Percentiles rank a stretch among this genome's conserved stretches.
phyloP scores from a whole-genome alignment of 176 grass and related monocot genomes.

The Otatea glauca region DNA sequence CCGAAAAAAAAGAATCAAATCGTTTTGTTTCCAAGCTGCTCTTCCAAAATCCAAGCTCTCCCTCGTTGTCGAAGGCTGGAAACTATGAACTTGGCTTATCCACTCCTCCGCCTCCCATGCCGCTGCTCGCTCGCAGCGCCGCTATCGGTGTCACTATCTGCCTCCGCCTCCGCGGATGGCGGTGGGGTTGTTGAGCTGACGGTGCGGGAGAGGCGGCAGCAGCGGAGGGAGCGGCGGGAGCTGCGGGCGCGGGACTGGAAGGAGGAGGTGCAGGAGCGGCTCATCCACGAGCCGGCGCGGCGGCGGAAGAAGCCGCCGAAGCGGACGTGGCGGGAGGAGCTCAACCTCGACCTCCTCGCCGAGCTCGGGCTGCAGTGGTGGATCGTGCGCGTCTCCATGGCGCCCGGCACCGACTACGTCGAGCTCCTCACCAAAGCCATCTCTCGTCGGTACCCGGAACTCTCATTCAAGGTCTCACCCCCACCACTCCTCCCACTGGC shows the following conservation, averaged over 20 bases:
- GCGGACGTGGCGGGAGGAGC: conserved; percentile 60
- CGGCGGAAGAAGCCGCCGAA: conserved; percentile 51
- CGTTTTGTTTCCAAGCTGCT: conserved; percentile 14
- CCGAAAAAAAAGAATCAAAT: too few species aligned
- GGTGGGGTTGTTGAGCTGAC: conserved; percentile 43
- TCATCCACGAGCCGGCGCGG: conserved; percentile 58
- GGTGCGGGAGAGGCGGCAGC: conserved; percentile 58
- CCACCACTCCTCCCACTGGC: background rate
- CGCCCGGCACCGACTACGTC: conserved; percentile 64
- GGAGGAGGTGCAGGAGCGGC: conserved; percentile 85
- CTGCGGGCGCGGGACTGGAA: conserved; percentile 67
- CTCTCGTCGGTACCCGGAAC: conserved; percentile 45
- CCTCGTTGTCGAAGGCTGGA: background rate
- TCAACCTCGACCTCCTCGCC: conserved; percentile 77
- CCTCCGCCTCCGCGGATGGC: background rate
- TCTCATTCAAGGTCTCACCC: conserved; percentile 69
- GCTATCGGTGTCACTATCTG: conserved; percentile 11
- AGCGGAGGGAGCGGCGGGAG: conserved; percentile 71
- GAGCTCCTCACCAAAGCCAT: conserved; percentile 60
- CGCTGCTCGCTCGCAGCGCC: conserved; percentile 34
- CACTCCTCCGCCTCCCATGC: conserved; percentile 44
- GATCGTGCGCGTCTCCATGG: conserved; percentile 77
- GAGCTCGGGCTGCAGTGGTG: conserved; percentile 86
- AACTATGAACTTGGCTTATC: conserved; percentile 52
- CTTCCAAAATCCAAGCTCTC: background rate